Evolutionary conservation across 2,329 filamentous ascomycete genomes (phyloP).

Genomic region (Aspergillus fumigatus): DNA sequence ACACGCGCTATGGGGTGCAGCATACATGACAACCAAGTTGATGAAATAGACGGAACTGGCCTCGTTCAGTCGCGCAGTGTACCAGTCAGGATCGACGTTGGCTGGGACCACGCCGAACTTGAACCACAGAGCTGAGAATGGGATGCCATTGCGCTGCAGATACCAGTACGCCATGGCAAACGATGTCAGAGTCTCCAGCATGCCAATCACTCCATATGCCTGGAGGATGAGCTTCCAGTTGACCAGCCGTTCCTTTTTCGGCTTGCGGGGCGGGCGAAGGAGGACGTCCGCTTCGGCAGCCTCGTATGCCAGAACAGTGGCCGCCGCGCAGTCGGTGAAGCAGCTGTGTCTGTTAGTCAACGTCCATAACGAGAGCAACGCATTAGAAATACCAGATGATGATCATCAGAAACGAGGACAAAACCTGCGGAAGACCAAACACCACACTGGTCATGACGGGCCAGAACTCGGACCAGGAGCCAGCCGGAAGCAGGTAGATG

Average conservation of each 20-base stretch:
- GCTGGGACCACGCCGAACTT: conserved; percentile 55
- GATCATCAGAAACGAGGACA: conserved; percentile 70
- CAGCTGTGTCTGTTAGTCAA: conserved; percentile 39
- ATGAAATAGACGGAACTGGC: conserved; percentile 75
- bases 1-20: not conserved
- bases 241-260: conserved; percentile 67
- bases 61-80: conserved; percentile 54
- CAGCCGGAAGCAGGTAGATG: conserved; percentile 68
- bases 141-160: conserved; percentile 54
- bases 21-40: conserved; percentile 71
- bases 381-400: conserved; percentile 51
- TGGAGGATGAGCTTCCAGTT: conserved; percentile 69
- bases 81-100: conserved; percentile 51
- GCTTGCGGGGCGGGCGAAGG: conserved; percentile 61
- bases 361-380: not conserved
- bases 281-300: conserved; percentile 72
- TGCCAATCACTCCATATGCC: conserved; percentile 66
- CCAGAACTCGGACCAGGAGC: conserved; percentile 71
- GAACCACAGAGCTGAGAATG: conserved; percentile 64
- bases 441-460: conserved; percentile 68
- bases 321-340: conserved; percentile 71
- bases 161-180: conserved; percentile 67
- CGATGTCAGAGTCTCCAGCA: conserved; percentile 56
- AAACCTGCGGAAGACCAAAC: conserved; percentile 68
- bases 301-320: conserved; percentile 71